These are phyloP conservation scores for Leccinum variabile DNA, from an alignment of 1,284 basidiomycete species.

Conservation along the genomic window DNA sequence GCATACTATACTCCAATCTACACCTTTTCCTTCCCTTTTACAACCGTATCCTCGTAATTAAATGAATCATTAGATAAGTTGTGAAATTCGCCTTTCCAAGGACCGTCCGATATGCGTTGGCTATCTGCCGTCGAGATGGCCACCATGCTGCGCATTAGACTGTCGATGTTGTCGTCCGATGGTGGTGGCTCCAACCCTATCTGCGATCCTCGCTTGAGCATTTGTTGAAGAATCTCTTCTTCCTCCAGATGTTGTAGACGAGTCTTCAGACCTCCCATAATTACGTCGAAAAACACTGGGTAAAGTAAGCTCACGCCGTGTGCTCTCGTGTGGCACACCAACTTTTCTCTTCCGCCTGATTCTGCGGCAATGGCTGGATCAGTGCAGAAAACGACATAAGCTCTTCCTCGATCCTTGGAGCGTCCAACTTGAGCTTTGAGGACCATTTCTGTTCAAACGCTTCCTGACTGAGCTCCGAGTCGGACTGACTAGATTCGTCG, in stretches of 20 bases:
- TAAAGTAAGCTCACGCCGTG: slow-evolving; percentile 19
- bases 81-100: slow-evolving; percentile 29
- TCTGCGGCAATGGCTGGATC: slow-evolving; percentile 29
- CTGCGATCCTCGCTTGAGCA: slow-evolving; percentile 54
- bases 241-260: slow-evolving; percentile 60
- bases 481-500: slow-evolving; percentile 60
- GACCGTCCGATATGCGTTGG: slow-evolving; percentile 26
- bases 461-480: slow-evolving; percentile 50
- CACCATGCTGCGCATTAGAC: slow-evolving; percentile 67
- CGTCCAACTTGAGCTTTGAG: slow-evolving; percentile 38
- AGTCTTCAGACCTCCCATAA: slow-evolving; percentile 51
- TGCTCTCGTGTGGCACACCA: slow-evolving; percentile 10
- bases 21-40: slow-evolving; percentile 29
- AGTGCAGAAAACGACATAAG: slow-evolving; percentile 27
- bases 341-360: slow-evolving; percentile 36
- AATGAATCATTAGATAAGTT: slow-evolving; percentile 22
- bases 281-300: slow-evolving; percentile 43
- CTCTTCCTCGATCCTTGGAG: slow-evolving; percentile 34
- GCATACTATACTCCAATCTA: slow-evolving; percentile 10
- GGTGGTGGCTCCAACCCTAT: slow-evolving; percentile 52
- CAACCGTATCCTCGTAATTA: slow-evolving; percentile 27
- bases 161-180: slow-evolving; percentile 56
- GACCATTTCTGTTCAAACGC: slow-evolving; percentile 56
- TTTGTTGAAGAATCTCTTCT: slow-evolving; percentile 63
- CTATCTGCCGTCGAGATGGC: slow-evolving; percentile 20